Base-by-base conservation (phyloP, 331 rosid genomes). In the Malus hybrid region DNA sequence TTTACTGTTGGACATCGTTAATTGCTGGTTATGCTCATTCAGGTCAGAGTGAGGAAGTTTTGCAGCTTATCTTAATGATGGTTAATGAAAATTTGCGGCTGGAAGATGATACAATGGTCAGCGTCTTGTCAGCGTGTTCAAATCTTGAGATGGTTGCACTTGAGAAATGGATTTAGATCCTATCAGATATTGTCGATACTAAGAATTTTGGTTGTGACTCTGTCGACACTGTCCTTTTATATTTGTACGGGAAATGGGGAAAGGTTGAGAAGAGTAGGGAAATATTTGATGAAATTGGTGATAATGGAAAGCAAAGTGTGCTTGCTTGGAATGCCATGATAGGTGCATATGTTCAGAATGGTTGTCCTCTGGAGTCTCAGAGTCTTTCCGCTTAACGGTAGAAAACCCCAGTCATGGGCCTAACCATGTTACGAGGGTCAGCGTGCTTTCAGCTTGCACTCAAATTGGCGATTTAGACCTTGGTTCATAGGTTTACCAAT, bases 361-460 rank as follows among this genome's bases (percentile, higher is more conserved):
- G 92, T 70, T 82, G 24, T 65, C 89, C 82, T 61, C 46, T 80
- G 81, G 88, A 87, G 73, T 83, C 87, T 67, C 68, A 80, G 60
- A 79, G 72, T 76, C 83, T 85, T 89, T 84, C 84, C 80, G 81
- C 24, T 2, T 32, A 48, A 89, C 85, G 91, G 63, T 82, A 20
- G 83, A 75, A 33, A 81, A 74, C 62, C 69, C 70, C 76, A 74
- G 29, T 76, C 39, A 60, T 36, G 79, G 71, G 18, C 91, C 88
- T 24, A 89, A 89, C 69, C 94, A 87, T 73, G 78, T 89, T 31
- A 87, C 91, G 4, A 83, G 79, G 85, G 91, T 89, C 27, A 87
- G 87, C 7, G 88, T 87, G 74, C 90, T 89, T 79, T 87, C 91
- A 63, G 91, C 90, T 19, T 89, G 90, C 77, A 83, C 94, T 76